Percentiles rank a stretch among this genome's conserved stretches.
Conservation (phyloP, 208 protist genomes). For the Trypanosoma avium region DNA sequence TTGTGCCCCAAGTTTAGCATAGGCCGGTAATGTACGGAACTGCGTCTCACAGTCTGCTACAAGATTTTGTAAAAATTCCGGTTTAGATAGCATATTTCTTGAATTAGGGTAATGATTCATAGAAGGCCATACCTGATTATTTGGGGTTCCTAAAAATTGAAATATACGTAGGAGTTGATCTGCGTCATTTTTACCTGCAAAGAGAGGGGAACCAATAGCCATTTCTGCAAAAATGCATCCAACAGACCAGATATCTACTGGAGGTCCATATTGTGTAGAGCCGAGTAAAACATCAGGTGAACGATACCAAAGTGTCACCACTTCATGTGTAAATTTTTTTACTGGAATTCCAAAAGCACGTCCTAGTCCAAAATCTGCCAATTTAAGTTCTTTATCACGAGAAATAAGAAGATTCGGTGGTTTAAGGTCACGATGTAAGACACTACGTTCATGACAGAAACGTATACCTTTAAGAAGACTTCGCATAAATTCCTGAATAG, state of each 20-base stretch:
- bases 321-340: slow-evolving; percentile 84
- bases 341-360: slow-evolving; percentile 87
- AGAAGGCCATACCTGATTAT: slow-evolving; percentile 91
- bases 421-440: slow-evolving; percentile 91
- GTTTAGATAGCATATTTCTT: slow-evolving; percentile 70
- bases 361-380: slow-evolving; percentile 90
- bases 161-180: slow-evolving; percentile 97
- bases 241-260: slow-evolving; percentile 93
- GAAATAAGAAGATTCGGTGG: slow-evolving; percentile 90
- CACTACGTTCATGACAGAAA: slow-evolving; percentile 82
- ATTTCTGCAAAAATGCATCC: slow-evolving; percentile 95
- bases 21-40: slow-evolving; percentile 38
- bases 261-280: slow-evolving; percentile 78
- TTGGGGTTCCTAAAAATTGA: slow-evolving; percentile 93
- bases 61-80: slow-evolving; percentile 65
- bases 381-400: slow-evolving; percentile 75
- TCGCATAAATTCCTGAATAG: slow-evolving; percentile 76
- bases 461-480: slow-evolving; percentile 71
- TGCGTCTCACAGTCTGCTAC: slow-evolving; percentile 48
- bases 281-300: slow-evolving; percentile 93
- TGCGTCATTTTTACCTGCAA: slow-evolving; percentile 94
- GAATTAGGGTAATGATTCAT: slow-evolving; percentile 84
- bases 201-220: slow-evolving; percentile 92
- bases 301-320: slow-evolving; percentile 96
- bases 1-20: slow-evolving; percentile 63